A percentile compares a stretch with the other conserved stretches of the same genome.
Evolutionary conservation across 306 rosid species (phyloP).

Genomic region (Rosa persica): DNA sequence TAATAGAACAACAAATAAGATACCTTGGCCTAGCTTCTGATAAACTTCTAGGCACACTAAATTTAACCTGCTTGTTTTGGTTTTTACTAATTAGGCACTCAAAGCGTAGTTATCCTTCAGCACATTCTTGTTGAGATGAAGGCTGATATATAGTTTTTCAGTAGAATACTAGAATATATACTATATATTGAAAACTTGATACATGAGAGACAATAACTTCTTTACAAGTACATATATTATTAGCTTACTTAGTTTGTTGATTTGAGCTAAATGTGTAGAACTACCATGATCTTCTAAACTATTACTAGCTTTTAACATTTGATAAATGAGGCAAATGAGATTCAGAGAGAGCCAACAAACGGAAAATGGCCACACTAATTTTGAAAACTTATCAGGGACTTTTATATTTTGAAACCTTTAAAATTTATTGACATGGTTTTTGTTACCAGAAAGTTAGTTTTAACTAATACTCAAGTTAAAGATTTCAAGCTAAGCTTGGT

Average conservation of each 20-base stretch:
- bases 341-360: background rate
- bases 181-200: background rate
- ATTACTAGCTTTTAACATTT: no score
- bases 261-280: background rate
- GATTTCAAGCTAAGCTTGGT: background rate
- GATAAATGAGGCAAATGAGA: background rate
- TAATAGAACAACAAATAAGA: no score
- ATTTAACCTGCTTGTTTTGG: background rate
- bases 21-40: background rate
- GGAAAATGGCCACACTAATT: background rate
- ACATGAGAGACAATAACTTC: background rate
- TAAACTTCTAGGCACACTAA: no score
- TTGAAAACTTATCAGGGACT: background rate
- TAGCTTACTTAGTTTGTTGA: background rate
- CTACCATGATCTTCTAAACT: background rate
- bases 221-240: background rate
- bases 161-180: background rate
- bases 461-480: background rate
- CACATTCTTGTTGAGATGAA: slow-evolving; percentile 4
- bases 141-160: background rate
- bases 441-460: background rate
- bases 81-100: background rate
- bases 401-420: background rate
- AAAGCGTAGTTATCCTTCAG: background rate
- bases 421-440: background rate